These are phyloP conservation scores for Leishmania gerbilli DNA, from an alignment of 208 protist species.

Conservation along the genomic window DNA sequence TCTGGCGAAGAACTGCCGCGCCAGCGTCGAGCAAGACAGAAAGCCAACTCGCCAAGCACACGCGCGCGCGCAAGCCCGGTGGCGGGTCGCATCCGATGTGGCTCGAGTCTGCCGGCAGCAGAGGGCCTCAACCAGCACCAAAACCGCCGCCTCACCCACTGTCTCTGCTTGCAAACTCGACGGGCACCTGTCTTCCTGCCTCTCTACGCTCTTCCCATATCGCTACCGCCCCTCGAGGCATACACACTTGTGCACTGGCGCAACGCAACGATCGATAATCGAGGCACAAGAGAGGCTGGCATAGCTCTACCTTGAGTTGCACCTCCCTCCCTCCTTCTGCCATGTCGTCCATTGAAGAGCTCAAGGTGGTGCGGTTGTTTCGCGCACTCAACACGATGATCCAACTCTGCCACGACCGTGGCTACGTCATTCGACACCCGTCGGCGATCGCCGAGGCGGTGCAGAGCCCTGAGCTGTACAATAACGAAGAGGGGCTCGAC, in stretches of 20 bases:
- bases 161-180: no score
- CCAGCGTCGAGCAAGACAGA: background rate
- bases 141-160: background rate
- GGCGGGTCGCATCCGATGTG: background rate
- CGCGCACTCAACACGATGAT: slow-evolving; percentile 83
- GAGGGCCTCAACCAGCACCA: background rate
- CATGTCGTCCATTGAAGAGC: slow-evolving; percentile 79
- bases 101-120: background rate
- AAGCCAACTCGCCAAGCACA: background rate
- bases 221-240: background rate
- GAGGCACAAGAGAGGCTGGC: background rate
- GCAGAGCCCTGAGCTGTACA: slow-evolving; percentile 35
- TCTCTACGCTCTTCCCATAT: background rate
- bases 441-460: slow-evolving; percentile 65
- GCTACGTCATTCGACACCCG: slow-evolving; percentile 78
- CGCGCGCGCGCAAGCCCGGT: background rate
- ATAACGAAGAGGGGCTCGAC: slow-evolving; percentile 47
- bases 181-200: no score
- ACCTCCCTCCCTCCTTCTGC: background rate
- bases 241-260: no score
- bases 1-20: background rate
- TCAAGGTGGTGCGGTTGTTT: slow-evolving; percentile 75
- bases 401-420: slow-evolving; percentile 77
- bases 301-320: background rate
- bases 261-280: background rate